These are phyloP conservation scores for Camillea tinctor DNA, from an alignment of 2,329 filamentous ascomycete species.

Conservation along the genomic window DNA sequence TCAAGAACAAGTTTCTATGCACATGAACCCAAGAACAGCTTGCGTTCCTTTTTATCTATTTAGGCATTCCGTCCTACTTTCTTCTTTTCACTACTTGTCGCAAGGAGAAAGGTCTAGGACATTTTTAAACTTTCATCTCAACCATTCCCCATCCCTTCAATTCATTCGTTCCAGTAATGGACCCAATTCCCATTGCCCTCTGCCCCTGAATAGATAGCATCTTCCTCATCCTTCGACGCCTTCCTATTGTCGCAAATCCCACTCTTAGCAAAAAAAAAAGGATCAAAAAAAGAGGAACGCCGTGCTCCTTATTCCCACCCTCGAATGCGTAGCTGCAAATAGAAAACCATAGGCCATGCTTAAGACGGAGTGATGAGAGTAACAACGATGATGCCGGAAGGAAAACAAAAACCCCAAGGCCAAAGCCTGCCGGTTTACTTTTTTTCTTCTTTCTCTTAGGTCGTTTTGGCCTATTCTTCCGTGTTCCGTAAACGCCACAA, in stretches of 20 bases:
- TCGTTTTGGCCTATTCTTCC: not conserved
- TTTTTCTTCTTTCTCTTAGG: not conserved
- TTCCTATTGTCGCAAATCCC: not conserved
- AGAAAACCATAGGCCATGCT: not conserved
- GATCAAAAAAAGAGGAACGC: not conserved
- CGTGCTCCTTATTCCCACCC: not conserved
- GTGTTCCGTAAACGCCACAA: slow-evolving; percentile 14
- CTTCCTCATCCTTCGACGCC: not conserved
- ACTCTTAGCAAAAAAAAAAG: not conserved
- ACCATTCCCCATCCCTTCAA: too few species aligned
- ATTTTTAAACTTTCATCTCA: too few species aligned
- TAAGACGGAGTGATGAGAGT: not conserved
- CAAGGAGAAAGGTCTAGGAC: too few species aligned
- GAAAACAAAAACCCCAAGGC: not conserved
- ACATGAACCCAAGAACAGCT: too few species aligned
- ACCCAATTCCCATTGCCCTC: too few species aligned
- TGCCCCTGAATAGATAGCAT: too few species aligned
- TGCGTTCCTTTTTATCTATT: too few species aligned
- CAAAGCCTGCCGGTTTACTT: not conserved
- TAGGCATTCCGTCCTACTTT: too few species aligned
- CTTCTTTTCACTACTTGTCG: too few species aligned
- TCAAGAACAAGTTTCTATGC: too few species aligned
- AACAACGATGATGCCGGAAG: not conserved
- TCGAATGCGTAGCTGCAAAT: not conserved
- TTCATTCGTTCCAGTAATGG: too few species aligned